Base-by-base conservation (phyloP, 495 filamentous ascomycete genomes). In the Viridothelium virens region DNA sequence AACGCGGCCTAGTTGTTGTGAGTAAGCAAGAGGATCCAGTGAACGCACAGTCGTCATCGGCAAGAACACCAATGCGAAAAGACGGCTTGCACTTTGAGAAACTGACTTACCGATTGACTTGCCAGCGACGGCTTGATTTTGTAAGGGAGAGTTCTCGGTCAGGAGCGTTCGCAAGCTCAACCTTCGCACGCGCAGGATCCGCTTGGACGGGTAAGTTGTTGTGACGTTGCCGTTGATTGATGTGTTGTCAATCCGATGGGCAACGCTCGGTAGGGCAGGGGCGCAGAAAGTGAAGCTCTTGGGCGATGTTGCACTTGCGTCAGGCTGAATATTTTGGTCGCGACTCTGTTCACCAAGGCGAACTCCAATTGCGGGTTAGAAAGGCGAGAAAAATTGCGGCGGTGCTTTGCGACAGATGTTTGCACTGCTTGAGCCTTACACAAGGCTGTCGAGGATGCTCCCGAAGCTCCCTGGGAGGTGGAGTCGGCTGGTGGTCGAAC, bases 401-500 rank as follows among this genome's bases (percentile, higher is more conserved):
- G 53, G 53, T 59, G 53, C 53, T 36, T 59, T 59, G 53, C 53
- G 31, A 59, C 18, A 4, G 53, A 18, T 53, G 53, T 7, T 59
- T 59, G 53, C 31, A 59, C 33, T 36, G 53, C 25, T 6, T 36
- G 53, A 36, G 53, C 53, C 31, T 5, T 59, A 59, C 31, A 31
- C 53, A 18, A 59, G 53, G 53, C 53, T 33, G 53, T 59, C 53
- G 53, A 59, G 11, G 53, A 59, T 59, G 53, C 11, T 11, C 53
- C 53, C 53, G 53, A 59, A 59, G 25, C 14, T 59, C 11, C 5
- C 53, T 59, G 53, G 53, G 53, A 59, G 33, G 53, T 36, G 53
- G 53, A 59, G 53, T 59, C 53, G 53, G 53, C 53, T 7, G 53
- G 36, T 59, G 33, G 53, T 59, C 53, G 53, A 59, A 59, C 53